Percentiles rank a stretch among this genome's conserved stretches.
phyloP scores from a whole-genome alignment of 176 grass and related monocot species.

The sorghum (Sorghum bicolor) region Sorghum_bicolor_NCBIv3 NC_012872.2:62170001-62170500 shows the following conservation, averaged over 20 bases:
- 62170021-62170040: too few species aligned
- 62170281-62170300: neutral
- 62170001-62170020: too few species aligned
- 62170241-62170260: neutral
- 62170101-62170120: too few species aligned
- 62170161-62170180: neutral
- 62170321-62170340: neutral
- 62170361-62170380: constrained; percentile 9
- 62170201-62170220: constrained; percentile 25
- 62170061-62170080: too few species aligned
- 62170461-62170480: constrained; percentile 29
- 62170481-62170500: constrained; percentile 1
- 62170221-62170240: neutral
- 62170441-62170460: neutral
- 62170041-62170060: too few species aligned
- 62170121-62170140: too few species aligned
- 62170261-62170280: neutral
- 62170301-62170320: constrained; percentile 34
- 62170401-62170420: constrained; percentile 11
- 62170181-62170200: neutral
- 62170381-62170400: constrained; percentile 12
- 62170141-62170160: too few species aligned
- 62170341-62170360: neutral
- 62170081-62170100: too few species aligned
- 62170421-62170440: constrained; percentile 8